Percentiles rank a stretch among this genome's conserved stretches.
Conservation (phyloP, 2,329 filamentous ascomycete genomes). For the Achaetomium macrosporum region DNA sequence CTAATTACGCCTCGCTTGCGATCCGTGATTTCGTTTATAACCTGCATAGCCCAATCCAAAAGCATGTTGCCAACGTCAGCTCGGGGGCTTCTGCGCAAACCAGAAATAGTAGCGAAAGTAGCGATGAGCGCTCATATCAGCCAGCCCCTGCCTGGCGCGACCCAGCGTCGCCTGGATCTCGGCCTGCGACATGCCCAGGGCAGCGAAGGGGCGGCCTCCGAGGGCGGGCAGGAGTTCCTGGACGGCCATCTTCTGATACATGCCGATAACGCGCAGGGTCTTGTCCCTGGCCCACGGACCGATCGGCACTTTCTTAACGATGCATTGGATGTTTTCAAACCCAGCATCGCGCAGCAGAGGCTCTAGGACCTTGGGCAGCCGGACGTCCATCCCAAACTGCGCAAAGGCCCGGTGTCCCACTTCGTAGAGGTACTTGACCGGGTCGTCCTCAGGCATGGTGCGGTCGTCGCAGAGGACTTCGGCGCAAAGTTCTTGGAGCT, state of each 20-base stretch:
- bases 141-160: constrained; percentile 19
- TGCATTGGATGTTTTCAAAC: constrained; percentile 36
- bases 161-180: constrained; percentile 48
- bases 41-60: not conserved
- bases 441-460: constrained; percentile 14
- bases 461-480: constrained; percentile 25
- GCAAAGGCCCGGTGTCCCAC: constrained; percentile 27
- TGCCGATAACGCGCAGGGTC: constrained; percentile 34
- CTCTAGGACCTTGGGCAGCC: constrained; percentile 25
- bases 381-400: constrained; percentile 28
- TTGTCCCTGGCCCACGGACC: constrained; percentile 43
- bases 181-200: constrained; percentile 50
- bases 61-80: not conserved
- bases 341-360: constrained; percentile 31
- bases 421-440: constrained; percentile 28
- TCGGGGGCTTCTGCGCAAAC: constrained; percentile 16
- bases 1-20: not conserved
- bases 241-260: constrained; percentile 23
- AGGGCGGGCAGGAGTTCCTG: constrained; percentile 14
- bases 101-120: constrained; percentile 23
- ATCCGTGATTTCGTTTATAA: not conserved
- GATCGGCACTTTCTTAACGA: constrained; percentile 40
- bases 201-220: constrained; percentile 12
- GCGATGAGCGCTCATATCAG: constrained; percentile 15
- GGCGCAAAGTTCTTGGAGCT: constrained; percentile 28